Base-by-base conservation (phyloP, 768 basidiomycete species). In the Mycena crocata region DNA sequence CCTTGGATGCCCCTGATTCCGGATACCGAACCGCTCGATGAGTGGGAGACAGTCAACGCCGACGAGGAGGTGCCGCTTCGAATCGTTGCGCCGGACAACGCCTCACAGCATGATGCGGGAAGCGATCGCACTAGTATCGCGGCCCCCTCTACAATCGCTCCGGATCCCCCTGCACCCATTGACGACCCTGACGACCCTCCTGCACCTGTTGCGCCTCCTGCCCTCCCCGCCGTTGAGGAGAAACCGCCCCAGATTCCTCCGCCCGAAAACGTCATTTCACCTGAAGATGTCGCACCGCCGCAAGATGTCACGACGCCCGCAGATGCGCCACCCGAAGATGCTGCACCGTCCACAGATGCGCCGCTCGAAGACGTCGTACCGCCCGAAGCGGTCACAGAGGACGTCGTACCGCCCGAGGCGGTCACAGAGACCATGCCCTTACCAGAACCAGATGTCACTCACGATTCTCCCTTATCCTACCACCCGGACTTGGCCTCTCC, bases 1-100 rank as follows among this genome's bases (percentile, higher is more conserved):
- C 65, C 69, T 9, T 59, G 61, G 62, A 66, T 67, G 62, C 69
- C 69, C 0, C 51, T 26, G 23, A 70, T 70, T 24, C 69, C 65
- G 8, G 65, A 70, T 32, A 37, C 35, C 17, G 65, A 66, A n/a
- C 65, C 65, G 2, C 39, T 70, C 23, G 69, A 67, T 0, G 69
- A 70, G 13, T 70, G 69, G 69, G 69, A 70, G 34, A 70, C 69
- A 10, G 62, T 70, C 23, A 32, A 59, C 17, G 55, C 45, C 2
- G 64, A 51, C 35, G 68, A 64, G 30, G 64, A 58, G 34, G 30
- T 52, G 56, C 64, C 9, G 17, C 35, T 15, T 46, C 59, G 13
- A 54, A 54, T 19, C 55, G 59, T 44, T 15, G 40, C n/a, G 21
- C 42, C 42, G 42, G 13, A 46, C 19, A 30, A 4, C 6, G 32